phyloP scores from a whole-genome alignment of 441 rosid species.

The Croton setiger region DNA sequence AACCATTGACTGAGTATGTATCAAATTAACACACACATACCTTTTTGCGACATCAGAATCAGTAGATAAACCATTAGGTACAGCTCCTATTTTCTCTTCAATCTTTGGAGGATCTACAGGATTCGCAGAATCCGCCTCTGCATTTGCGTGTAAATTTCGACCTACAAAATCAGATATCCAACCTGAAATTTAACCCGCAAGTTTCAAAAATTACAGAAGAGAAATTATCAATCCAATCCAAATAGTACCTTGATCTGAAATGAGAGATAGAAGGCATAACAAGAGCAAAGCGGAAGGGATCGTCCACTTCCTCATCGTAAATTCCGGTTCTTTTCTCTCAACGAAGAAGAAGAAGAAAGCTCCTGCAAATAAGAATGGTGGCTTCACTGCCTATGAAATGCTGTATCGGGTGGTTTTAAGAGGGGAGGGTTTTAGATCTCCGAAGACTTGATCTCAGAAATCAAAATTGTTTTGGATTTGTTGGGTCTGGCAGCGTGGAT shows the following conservation, averaged over 20 bases:
- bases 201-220: background rate
- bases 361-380: too few relatives aligned
- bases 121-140: conserved; percentile 56
- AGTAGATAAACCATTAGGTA: conserved; percentile 77
- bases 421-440: conserved; percentile 12
- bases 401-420: background rate
- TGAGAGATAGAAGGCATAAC: conserved; percentile 55
- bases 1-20: background rate
- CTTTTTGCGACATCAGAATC: conserved; percentile 94
- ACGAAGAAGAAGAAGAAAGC: too few relatives aligned
- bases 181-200: background rate
- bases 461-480: conserved; percentile 20
- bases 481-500: conserved; percentile 32
- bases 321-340: conserved; percentile 23
- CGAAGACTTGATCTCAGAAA: background rate
- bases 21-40: conserved; percentile 25
- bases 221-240: background rate
- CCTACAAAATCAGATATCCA: conserved; percentile 42
- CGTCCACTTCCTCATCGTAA: conserved; percentile 86
- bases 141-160: conserved; percentile 74
- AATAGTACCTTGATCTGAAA: conserved; percentile 80
- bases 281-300: conserved; percentile 73
- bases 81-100: conserved; percentile 89
- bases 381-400: too few relatives aligned
- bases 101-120: conserved; percentile 81